Evolutionary conservation across 139 green algal species (phyloP).

Genomic region (Closterium sp.): DNA sequence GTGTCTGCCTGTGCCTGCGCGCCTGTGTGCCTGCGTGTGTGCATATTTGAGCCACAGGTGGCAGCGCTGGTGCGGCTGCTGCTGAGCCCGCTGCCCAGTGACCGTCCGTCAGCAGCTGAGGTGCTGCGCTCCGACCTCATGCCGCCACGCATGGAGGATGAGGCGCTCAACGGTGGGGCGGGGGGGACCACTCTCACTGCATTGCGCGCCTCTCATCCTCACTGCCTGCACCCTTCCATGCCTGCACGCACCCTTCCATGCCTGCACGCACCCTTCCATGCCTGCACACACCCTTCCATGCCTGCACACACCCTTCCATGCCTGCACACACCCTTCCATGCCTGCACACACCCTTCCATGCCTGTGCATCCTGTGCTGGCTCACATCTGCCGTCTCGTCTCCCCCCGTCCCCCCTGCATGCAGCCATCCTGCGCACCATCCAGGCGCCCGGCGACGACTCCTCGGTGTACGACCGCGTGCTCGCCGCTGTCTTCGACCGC

Average conservation of each 20-base stretch:
- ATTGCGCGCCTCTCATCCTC: too few relatives aligned
- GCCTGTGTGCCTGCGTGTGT: too few relatives aligned
- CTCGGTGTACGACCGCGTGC: slow-evolving; percentile 1
- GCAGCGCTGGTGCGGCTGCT: slow-evolving; percentile 68
- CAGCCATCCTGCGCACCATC: slow-evolving; percentile 15
- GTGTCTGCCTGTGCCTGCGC: too few relatives aligned
- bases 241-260: too few relatives aligned
- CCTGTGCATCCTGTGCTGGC: not conserved
- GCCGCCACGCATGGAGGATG: slow-evolving; percentile 75
- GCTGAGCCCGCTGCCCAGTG: slow-evolving; percentile 66
- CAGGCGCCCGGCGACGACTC: not conserved
- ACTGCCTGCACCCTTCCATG: too few relatives aligned
- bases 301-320: too few relatives aligned
- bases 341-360: not conserved
- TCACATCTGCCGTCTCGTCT: not conserved
- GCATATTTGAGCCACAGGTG: not conserved
- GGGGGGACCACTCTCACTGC: too few relatives aligned
- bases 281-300: too few relatives aligned
- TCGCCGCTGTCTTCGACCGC: slow-evolving; percentile 9
- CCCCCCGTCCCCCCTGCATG: not conserved
- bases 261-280: too few relatives aligned
- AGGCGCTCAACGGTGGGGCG: slow-evolving; percentile 81
- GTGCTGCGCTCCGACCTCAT: slow-evolving; percentile 77
- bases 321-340: not conserved
- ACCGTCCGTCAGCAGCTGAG: slow-evolving; percentile 72